Base-by-base conservation (phyloP, 164 flowering plant species). In the Piper betle region DNA sequence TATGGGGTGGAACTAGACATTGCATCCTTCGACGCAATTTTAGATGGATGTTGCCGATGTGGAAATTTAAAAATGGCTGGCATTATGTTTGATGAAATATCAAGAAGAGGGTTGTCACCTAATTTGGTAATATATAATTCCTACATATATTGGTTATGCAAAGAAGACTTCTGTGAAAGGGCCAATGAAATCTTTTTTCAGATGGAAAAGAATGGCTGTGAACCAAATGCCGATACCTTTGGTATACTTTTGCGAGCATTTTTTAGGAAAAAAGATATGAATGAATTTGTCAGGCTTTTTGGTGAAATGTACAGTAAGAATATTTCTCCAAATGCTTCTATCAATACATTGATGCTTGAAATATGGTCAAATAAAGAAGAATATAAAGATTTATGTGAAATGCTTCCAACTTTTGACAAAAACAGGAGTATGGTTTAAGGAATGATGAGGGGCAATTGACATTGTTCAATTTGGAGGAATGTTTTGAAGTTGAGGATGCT, bases 111-210 rank as follows among this genome's bases (percentile, higher is more conserved):
- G 11, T 57, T 75, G 64, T 57, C 9, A 16, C 84, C 83, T 54
- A 62, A 60, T 65, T 74, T 67, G 50, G 64, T 66, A n/a, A 79
- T 84, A 15, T 81, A 80, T 66, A 5, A 68, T 18, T 69, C 65
- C 55, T 71, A 81, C 76, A 73, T 85, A 6, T 39, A 75, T 63
- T 81, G 84, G 6, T 62, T 73, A 33, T 82, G 84, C 62, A 75
- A 71, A 61, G 62, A 57, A 4, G 74, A 76, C 15, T 57, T 62
- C 40, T 43, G 82, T 41, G 71, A 75, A 8, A 61, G 72, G 72
- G 92, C 87, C 20, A 66, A 64, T 16, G 54, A 54, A 5, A 66
- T 79, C 55, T 66, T 81, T 57, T 48, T 33, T n/a, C 3, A 4
- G 33, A 61, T 61, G 63, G 42, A 52, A 61, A 12, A 52, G 38